Base-by-base conservation (phyloP, 371 early-diverging fungal species). In the Syncephalastrum sp. region DNA sequence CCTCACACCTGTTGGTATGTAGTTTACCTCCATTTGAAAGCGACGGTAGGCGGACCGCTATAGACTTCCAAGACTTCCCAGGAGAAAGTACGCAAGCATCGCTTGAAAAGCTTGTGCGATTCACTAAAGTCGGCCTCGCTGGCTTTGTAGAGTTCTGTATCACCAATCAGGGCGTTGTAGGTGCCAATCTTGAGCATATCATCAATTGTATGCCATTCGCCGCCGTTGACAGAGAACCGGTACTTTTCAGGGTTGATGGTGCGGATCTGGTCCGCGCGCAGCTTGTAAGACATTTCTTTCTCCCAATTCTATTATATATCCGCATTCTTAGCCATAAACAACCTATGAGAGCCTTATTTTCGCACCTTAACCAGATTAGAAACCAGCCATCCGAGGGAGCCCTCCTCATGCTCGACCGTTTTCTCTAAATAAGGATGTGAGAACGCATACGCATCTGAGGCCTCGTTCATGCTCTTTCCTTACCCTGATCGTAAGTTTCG, bases 141-240 rank as follows among this genome's bases (percentile, higher is more conserved):
- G 29, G 81, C 74, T 54, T 74, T 75, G 61, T 80, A 80, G 21
- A 75, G 64, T 33, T 80, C 76, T 15, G 76, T 74, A 50, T 80
- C 81, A 57, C 81, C 81, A 53, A 80, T 71, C n/a, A 80, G 67
- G 42, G 81, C 81, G 54, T 80, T 80, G 59, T 80, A 80, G n/a
- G 81, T 80, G 50, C 81, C 81, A 44, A 80, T 65, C 77, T 75
- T 33, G 45, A 80, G 72, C 81, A 80, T 80, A 12, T 77, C 76
- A 15, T 80, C 81, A 17, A 67, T 59, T 1, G 57, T 70, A 38
- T 75, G 58, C 67, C 74, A 71, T 29, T 65, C 48, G 24, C 55
- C 52, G 7, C 81, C 81, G 44, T 80, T 80, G 45, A 71, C 72
- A n/a, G 73, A 73, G 56, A 80, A 80, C 25, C 69, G 65, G 59